Evolutionary conservation across 139 green algal genomes (phyloP).

Genomic region (Tetratostichococcus sp.): DNA sequence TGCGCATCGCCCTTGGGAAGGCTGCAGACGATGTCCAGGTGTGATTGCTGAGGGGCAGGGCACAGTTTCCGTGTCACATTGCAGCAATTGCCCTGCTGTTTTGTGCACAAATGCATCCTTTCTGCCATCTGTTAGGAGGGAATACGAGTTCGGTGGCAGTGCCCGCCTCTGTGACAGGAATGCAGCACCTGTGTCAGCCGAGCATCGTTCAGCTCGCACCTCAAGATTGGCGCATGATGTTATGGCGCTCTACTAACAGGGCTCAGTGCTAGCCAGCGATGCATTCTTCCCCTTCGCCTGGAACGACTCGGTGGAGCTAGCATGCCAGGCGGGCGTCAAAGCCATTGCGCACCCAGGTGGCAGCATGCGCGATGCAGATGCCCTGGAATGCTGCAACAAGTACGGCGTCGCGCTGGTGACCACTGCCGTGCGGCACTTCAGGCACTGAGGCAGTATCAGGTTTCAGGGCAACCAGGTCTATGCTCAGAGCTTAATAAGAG

Average conservation of each 20-base stretch:
- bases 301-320: conserved; percentile 92
- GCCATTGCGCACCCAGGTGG: conserved; percentile 96
- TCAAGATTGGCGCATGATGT: no score
- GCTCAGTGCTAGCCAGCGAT: conserved; percentile 87
- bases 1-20: conserved; percentile 96
- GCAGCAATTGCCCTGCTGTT: no score
- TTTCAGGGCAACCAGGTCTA: no score
- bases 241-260: conserved; percentile 38
- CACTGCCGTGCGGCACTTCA: conserved; percentile 94
- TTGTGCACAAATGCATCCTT: no score
- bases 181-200: no score
- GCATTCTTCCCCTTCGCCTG: conserved; percentile 99
- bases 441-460: conserved; percentile 67
- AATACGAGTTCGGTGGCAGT: no score
- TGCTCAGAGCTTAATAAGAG: no score
- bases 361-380: conserved; percentile 89
- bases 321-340: conserved; percentile 89
- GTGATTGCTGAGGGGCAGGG: no score
- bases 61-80: no score
- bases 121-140: no score
- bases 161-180: no score
- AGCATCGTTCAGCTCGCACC: no score
- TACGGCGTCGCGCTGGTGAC: conserved; percentile 94
- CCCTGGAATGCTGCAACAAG: conserved; percentile 97
- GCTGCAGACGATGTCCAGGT: conserved; percentile 73